These are phyloP conservation scores for Isochrysis galbana DNA, from an alignment of 78 protist genomes.

Conservation along the genomic window DNA sequence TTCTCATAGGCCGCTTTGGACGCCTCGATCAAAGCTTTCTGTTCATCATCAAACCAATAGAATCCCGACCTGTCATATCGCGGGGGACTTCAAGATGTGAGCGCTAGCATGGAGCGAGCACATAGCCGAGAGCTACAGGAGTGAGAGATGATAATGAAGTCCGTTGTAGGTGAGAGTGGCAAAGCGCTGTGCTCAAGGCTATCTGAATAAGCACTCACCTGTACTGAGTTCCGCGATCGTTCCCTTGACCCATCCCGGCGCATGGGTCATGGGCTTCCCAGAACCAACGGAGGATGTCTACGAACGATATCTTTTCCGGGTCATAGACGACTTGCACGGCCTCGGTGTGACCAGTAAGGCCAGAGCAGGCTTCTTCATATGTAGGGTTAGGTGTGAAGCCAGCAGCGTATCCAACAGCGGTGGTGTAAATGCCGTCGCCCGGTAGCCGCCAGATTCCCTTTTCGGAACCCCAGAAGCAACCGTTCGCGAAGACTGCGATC, in stretches of 20 bases:
- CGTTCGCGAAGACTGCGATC: conserved; percentile 2
- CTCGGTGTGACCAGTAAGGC: conserved; percentile 32
- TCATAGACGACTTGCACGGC: conserved; percentile 22
- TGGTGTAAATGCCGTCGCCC: conserved; percentile 2
- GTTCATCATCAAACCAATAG: conserved; percentile 26
- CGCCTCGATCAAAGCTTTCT: neutral
- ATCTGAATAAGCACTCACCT: no score
- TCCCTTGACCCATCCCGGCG: conserved; percentile 27
- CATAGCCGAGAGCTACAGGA: no score
- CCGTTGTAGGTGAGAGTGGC: no score
- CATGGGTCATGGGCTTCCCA: conserved; percentile 38
- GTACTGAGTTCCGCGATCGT: conserved; percentile 18
- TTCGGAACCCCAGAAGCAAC: conserved; percentile 47
- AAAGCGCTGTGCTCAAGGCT: no score
- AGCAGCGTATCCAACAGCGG: conserved; percentile 25
- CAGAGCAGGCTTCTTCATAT: conserved; percentile 37
- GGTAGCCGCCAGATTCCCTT: conserved; percentile 42
- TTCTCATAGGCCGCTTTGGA: neutral
- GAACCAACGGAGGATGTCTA: conserved; percentile 34
- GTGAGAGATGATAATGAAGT: no score
- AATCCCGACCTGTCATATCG: neutral
- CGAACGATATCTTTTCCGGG: conserved; percentile 13
- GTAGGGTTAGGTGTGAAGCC: conserved; percentile 41
- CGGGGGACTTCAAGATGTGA: no score
- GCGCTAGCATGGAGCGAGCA: no score